Conservation (phyloP, 2,329 filamentous ascomycete species). For the Beauveria sp. region DNA sequence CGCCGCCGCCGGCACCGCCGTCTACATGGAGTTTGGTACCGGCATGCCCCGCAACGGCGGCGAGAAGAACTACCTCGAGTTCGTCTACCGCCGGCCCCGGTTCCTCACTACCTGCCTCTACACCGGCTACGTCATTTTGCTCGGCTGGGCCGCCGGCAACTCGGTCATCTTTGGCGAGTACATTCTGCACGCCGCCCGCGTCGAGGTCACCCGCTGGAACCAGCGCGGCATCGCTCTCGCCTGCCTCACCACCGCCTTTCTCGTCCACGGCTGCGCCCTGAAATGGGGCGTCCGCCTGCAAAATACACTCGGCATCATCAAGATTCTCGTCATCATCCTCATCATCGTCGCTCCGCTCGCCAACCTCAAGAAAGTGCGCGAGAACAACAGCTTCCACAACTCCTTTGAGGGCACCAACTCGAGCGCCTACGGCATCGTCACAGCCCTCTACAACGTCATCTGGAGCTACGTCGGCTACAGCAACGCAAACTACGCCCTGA, state of each 20-base stretch:
- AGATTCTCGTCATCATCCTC: constrained; percentile 57
- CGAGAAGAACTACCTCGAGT: constrained; percentile 62
- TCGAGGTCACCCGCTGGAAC: constrained; percentile 58
- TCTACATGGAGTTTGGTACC: constrained; percentile 60
- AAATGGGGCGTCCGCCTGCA: constrained; percentile 62
- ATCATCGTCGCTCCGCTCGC: constrained; percentile 57
- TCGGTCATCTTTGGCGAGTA: constrained; percentile 65
- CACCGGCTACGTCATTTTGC: constrained; percentile 52
- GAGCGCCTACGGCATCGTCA: constrained; percentile 60
- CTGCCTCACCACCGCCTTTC: constrained; percentile 56
- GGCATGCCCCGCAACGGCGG: constrained; percentile 57
- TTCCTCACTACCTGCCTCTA: constrained; percentile 56
- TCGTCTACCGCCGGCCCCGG: constrained; percentile 50
- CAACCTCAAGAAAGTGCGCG: constrained; percentile 50
- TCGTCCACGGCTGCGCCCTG: constrained; percentile 56
- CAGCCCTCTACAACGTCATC: constrained; percentile 63
- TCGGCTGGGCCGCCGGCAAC: constrained; percentile 60
- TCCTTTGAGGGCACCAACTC: constrained; percentile 60
- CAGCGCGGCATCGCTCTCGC: constrained; percentile 59
- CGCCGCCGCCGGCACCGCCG: constrained; percentile 52
- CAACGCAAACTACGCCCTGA: constrained; percentile 60
- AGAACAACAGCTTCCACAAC: constrained; percentile 53
- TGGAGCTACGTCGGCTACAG: constrained; percentile 63
- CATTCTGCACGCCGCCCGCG: constrained; percentile 56
- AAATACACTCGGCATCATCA: constrained; percentile 57